phyloP scores from a whole-genome alignment of 208 protist genomes.

The Leishmania arabica region DNA sequence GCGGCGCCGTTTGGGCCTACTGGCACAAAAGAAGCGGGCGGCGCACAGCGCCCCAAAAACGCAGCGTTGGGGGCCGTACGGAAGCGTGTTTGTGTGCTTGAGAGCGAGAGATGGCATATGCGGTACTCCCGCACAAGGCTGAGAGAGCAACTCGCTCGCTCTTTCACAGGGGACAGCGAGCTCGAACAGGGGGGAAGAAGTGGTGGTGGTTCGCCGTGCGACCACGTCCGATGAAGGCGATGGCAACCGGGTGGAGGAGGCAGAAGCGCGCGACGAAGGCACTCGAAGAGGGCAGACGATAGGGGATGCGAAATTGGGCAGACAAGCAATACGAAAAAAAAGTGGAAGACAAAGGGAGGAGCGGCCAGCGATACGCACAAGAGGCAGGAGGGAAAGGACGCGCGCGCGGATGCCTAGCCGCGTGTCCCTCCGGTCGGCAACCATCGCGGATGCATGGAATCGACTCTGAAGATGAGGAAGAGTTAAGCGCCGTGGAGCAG shows the following conservation, averaged over 20 bases:
- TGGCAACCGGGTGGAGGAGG: background rate
- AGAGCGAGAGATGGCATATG: background rate
- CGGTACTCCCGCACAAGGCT: background rate
- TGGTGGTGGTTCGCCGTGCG: background rate
- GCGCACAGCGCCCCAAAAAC: background rate
- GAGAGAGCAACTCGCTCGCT: background rate
- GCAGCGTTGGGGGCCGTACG: background rate
- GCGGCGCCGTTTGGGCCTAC: background rate
- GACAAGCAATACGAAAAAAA: background rate
- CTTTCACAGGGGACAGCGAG: background rate
- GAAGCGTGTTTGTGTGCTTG: background rate
- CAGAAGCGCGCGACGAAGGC: background rate
- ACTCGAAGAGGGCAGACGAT: background rate
- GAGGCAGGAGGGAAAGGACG: background rate
- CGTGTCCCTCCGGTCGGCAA: background rate
- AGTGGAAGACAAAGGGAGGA: background rate
- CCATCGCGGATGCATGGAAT: background rate
- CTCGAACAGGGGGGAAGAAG: background rate
- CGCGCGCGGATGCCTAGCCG: background rate
- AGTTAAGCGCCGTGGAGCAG: background rate
- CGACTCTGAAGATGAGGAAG: background rate
- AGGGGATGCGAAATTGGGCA: background rate
- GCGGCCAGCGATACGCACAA: background rate
- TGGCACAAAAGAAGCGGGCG: background rate
- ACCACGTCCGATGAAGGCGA: background rate